Percentiles rank a stretch among this genome's conserved stretches.
These are phyloP conservation scores for Akanthomyces uredinophilus DNA, from an alignment of 2,329 filamentous ascomycete genomes.

Conservation along the genomic window DNA sequence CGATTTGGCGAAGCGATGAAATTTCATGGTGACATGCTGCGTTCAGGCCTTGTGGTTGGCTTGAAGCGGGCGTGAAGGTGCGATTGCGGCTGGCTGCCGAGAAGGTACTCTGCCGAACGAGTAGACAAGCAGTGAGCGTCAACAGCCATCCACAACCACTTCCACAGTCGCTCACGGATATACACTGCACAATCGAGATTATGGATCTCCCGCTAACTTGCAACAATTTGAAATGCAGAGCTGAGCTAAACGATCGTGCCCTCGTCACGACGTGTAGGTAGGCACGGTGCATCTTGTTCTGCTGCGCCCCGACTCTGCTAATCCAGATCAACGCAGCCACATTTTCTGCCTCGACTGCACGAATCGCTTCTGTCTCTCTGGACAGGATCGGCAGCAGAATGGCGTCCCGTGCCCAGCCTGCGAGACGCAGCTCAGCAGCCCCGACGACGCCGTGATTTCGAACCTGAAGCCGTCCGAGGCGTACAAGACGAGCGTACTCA, in stretches of 20 bases:
- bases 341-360: slow-evolving; percentile 80
- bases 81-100: neutral
- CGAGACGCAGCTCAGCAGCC: slow-evolving; percentile 58
- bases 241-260: slow-evolving; percentile 62
- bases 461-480: slow-evolving; percentile 77
- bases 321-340: slow-evolving; percentile 50
- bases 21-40: neutral
- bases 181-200: neutral
- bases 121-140: neutral
- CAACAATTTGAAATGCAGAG: slow-evolving; percentile 73
- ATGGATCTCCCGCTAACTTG: slow-evolving; percentile 77
- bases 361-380: slow-evolving; percentile 56
- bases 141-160: neutral
- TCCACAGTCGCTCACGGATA: neutral
- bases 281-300: neutral
- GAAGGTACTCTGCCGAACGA: neutral
- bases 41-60: neutral
- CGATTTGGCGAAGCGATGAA: too few relatives aligned
- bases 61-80: neutral
- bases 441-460: slow-evolving; percentile 69
- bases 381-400: slow-evolving; percentile 21
- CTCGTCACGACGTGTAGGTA: slow-evolving; percentile 88
- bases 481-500: slow-evolving; percentile 82
- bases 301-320: neutral
- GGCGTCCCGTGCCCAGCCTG: slow-evolving; percentile 70